phyloP scores from a whole-genome alignment of 108 stramenopile genomes.

The Aurantiochytrium sp. region DNA sequence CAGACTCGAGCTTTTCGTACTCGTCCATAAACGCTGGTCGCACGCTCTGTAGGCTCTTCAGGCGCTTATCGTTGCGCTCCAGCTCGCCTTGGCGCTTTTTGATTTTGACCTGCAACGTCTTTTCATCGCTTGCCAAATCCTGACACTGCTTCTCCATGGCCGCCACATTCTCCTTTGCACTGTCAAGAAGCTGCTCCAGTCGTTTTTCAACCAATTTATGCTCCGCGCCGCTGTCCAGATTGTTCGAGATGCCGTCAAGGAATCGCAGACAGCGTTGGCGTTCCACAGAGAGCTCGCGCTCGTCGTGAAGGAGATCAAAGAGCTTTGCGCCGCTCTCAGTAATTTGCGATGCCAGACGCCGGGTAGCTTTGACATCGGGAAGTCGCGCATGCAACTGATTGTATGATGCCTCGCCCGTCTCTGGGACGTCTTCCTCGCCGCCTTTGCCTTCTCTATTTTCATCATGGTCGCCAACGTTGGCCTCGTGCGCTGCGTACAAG shows the following conservation, averaged over 20 bases:
- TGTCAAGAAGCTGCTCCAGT: neutral
- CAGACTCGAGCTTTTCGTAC: constrained; percentile 68
- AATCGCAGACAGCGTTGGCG: constrained; percentile 45
- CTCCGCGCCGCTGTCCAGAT: constrained; percentile 21
- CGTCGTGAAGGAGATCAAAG: constrained; percentile 47
- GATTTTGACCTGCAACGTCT: constrained; percentile 43
- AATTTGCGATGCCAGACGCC: constrained; percentile 44
- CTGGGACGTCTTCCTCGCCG: neutral
- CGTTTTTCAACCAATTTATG: constrained; percentile 19
- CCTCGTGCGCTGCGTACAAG: constrained; percentile 45
- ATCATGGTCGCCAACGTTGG: constrained; percentile 1
- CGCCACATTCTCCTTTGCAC: neutral
- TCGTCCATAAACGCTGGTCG: constrained; percentile 73
- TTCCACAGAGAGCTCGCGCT: constrained; percentile 34
- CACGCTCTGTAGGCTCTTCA: constrained; percentile 49
- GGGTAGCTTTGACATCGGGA: neutral
- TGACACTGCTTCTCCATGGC: constrained; percentile 28
- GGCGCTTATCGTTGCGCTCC: constrained; percentile 54
- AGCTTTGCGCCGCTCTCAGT: constrained; percentile 47
- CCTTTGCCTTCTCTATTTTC: neutral
- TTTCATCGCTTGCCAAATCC: constrained; percentile 49
- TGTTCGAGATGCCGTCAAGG: constrained; percentile 36
- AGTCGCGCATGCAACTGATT: neutral
- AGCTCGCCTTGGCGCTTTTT: constrained; percentile 46
- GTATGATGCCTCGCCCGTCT: neutral